Percentiles rank a stretch among this genome's conserved stretches.
Conservation (phyloP, 139 green algal genomes). For the Yamagishiella unicocca region DNA sequence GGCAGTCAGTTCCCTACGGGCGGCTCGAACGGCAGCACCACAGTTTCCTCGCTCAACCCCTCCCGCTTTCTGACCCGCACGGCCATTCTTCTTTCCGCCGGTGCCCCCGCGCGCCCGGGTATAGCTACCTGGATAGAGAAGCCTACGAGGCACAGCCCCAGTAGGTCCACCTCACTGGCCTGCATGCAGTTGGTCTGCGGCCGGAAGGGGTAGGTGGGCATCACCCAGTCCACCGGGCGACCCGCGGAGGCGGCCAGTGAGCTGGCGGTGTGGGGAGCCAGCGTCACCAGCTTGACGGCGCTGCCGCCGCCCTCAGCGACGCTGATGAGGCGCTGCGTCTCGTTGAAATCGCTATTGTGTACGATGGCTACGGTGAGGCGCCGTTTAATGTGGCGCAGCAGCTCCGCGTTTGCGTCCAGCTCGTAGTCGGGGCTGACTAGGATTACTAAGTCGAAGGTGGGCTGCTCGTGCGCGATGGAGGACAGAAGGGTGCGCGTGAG, state of each 20-base stretch:
- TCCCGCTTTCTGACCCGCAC: not conserved
- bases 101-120: too few relatives aligned
- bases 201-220: conserved; percentile 40
- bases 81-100: too few relatives aligned
- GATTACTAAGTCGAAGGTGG: conserved; percentile 49
- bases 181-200: conserved; percentile 40
- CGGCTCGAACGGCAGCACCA: too few relatives aligned
- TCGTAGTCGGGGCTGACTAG: conserved; percentile 61
- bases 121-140: conserved; percentile 50
- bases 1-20: too few relatives aligned
- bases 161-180: conserved; percentile 11
- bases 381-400: conserved; percentile 44
- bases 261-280: conserved; percentile 51
- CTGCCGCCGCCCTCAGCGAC: not conserved
- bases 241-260: not conserved
- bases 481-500: not conserved
- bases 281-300: conserved; percentile 40
- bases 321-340: conserved; percentile 25
- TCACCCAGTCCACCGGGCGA: conserved; percentile 40
- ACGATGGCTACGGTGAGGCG: conserved; percentile 39
- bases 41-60: too few relatives aligned
- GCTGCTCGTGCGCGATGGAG: not conserved
- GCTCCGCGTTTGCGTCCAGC: conserved; percentile 22
- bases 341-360: conserved; percentile 53
- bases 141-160: conserved; percentile 52